phyloP scores from a whole-genome alignment of 108 stramenopile species.

The Conticribra guillardii region DNA sequence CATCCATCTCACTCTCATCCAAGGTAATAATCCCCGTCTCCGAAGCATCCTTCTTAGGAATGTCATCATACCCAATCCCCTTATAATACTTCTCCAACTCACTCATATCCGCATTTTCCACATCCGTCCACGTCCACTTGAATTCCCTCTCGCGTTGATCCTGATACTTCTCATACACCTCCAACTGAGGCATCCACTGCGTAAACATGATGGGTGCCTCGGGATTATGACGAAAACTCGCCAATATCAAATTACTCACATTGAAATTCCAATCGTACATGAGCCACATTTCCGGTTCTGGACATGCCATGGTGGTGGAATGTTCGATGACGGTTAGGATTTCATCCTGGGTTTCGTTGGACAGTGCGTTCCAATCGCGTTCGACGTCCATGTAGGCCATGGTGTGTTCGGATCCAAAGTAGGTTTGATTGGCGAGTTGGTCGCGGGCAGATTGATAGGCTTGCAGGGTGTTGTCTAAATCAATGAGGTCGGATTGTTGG shows the following conservation, averaged over 20 bases:
- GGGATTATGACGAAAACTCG: constrained; percentile 79
- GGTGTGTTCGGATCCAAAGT: constrained; percentile 62
- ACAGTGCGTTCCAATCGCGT: constrained; percentile 45
- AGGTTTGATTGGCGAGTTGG: constrained; percentile 55
- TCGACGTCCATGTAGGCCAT: constrained; percentile 55
- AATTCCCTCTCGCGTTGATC: constrained; percentile 70
- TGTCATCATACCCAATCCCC: constrained; percentile 80
- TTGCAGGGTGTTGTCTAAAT: constrained; percentile 48
- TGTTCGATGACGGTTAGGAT: constrained; percentile 56
- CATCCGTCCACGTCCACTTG: constrained; percentile 83
- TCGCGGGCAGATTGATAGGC: constrained; percentile 59
- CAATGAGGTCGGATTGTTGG: constrained; percentile 54
- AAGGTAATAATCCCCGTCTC: constrained; percentile 79
- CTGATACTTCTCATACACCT: constrained; percentile 70
- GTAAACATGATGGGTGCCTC: constrained; percentile 80
- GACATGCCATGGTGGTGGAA: constrained; percentile 53
- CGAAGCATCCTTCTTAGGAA: constrained; percentile 68
- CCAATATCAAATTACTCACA: constrained; percentile 82
- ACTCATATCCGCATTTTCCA: constrained; percentile 70
- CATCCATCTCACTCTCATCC: constrained; percentile 69
- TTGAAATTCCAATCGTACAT: constrained; percentile 86
- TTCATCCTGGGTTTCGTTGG: constrained; percentile 52
- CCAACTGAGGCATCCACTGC: constrained; percentile 86
- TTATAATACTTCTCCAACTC: constrained; percentile 79
- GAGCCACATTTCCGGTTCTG: constrained; percentile 65